Evolutionary conservation across 495 filamentous ascomycete species (phyloP).

Genomic region (Geopyxis carbonaria): DNA sequence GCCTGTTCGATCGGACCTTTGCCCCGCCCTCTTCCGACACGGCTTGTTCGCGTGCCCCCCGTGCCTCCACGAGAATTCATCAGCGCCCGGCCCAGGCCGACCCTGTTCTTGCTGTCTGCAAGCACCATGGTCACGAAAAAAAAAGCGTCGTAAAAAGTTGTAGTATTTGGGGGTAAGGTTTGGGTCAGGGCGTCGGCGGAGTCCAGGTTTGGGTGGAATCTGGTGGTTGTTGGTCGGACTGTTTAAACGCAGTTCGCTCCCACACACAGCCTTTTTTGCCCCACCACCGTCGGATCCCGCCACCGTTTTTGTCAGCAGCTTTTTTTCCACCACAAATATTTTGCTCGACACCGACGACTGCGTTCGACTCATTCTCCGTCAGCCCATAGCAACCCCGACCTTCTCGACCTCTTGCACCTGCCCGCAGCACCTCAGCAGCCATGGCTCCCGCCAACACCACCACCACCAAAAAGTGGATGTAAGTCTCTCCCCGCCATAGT

Average conservation of each 20-base stretch:
- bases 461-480: slow-evolving; percentile 80
- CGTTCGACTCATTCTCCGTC: no score
- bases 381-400: neutral
- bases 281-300: neutral
- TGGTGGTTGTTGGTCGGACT: neutral
- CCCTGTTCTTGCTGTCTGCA: slow-evolving; percentile 84
- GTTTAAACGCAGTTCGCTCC: slow-evolving; percentile 5
- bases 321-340: no score
- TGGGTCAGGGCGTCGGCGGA: neutral
- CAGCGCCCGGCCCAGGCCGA: slow-evolving; percentile 57
- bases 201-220: neutral
- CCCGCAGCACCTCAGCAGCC: neutral
- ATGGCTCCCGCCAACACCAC: slow-evolving; percentile 17
- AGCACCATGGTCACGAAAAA: slow-evolving; percentile 51
- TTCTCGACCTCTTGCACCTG: slow-evolving; percentile 9
- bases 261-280: slow-evolving; percentile 5
- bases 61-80: slow-evolving; percentile 21
- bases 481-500: slow-evolving; percentile 25
- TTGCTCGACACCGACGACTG: no score
- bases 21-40: slow-evolving; percentile 1
- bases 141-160: neutral
- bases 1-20: slow-evolving; percentile 6
- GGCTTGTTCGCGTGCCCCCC: slow-evolving; percentile 1
- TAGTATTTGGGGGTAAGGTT: slow-evolving; percentile 5
- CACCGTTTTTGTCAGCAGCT: slow-evolving; percentile 14